These are phyloP conservation scores for Salinomyces thailandicus DNA, from an alignment of 2,329 filamentous ascomycete species.

Conservation along the genomic window DNA sequence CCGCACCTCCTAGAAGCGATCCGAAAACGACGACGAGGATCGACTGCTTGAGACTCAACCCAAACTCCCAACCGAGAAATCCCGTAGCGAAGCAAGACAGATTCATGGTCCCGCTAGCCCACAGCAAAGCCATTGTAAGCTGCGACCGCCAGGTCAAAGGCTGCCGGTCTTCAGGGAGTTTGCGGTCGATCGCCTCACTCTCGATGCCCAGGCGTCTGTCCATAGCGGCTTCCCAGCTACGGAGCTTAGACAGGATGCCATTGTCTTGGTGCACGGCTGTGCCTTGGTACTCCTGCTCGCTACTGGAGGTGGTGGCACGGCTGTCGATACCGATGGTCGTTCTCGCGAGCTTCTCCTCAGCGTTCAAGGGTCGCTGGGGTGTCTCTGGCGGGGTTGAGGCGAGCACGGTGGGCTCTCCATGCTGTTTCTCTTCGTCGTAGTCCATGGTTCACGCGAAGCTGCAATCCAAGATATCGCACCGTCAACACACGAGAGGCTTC, in stretches of 20 bases:
- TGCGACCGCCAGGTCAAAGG: conserved; percentile 29
- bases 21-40: conserved; percentile 23
- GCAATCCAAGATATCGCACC: too few species aligned
- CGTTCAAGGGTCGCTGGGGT: conserved; percentile 15
- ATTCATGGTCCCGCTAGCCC: conserved; percentile 28
- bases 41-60: conserved; percentile 34
- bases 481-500: too few species aligned
- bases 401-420: conserved; percentile 1
- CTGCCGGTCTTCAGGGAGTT: conserved; percentile 34
- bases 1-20: conserved; percentile 23
- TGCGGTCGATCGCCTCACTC: conserved; percentile 39
- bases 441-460: too few species aligned
- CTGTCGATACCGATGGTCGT: conserved; percentile 16
- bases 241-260: conserved; percentile 25
- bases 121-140: conserved; percentile 26
- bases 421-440: conserved; percentile 4
- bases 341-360: conserved; percentile 21
- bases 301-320: not conserved
- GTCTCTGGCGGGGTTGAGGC: not conserved
- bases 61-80: conserved; percentile 40
- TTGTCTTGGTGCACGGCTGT: conserved; percentile 10
- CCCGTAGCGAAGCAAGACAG: conserved; percentile 29
- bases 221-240: conserved; percentile 31
- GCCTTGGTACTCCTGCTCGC: conserved; percentile 7
- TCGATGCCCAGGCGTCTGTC: conserved; percentile 39